phyloP scores from a whole-genome alignment of 2,329 filamentous ascomycete genomes.

The Aspergillus nomiae region DNA sequence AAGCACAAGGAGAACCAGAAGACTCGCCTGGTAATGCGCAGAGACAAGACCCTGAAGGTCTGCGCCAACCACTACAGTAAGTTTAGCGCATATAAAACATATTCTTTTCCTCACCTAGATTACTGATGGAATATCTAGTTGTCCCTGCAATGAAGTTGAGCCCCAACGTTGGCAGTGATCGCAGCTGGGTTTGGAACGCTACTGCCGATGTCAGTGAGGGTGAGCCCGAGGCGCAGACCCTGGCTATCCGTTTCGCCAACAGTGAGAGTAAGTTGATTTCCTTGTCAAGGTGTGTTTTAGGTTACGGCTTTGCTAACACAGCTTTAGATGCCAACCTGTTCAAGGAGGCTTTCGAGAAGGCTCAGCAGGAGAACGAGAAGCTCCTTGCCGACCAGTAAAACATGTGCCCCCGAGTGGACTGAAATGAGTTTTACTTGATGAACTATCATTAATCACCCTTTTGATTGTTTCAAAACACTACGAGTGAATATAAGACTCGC shows the following conservation, averaged over 20 bases:
- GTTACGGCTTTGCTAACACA: conserved; percentile 18
- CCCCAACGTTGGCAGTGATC: conserved; percentile 95
- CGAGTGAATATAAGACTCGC: conserved; percentile 2
- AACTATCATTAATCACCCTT: conserved; percentile 15
- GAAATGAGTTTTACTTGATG: conserved; percentile 9
- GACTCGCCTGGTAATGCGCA: conserved; percentile 95
- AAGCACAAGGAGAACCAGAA: conserved; percentile 99
- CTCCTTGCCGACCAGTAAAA: conserved; percentile 65
- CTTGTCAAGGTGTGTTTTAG: too few relatives aligned
- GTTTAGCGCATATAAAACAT: conserved; percentile 35
- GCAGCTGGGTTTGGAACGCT: conserved; percentile 99
- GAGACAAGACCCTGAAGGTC: conserved; percentile 99
- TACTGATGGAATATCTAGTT: conserved; percentile 56
- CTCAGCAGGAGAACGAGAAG: conserved; percentile 92
- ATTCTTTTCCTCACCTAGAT: neutral
- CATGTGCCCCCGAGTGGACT: neutral
- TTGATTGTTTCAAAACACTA: conserved; percentile 7
- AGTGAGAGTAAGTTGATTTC: conserved; percentile 74
- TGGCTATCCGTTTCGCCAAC: conserved; percentile 97
- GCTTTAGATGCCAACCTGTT: conserved; percentile 85
- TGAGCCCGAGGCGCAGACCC: conserved; percentile 90
- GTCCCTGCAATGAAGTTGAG: conserved; percentile 98
- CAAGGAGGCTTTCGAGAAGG: conserved; percentile 97
- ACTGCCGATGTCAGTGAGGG: conserved; percentile 97
- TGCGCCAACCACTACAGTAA: conserved; percentile 99